Evolutionary conservation across 176 grass and related monocot genomes (phyloP), one percentile per base, ranked within the genome.

Genomic region (Microstegium vimineum): DNA sequence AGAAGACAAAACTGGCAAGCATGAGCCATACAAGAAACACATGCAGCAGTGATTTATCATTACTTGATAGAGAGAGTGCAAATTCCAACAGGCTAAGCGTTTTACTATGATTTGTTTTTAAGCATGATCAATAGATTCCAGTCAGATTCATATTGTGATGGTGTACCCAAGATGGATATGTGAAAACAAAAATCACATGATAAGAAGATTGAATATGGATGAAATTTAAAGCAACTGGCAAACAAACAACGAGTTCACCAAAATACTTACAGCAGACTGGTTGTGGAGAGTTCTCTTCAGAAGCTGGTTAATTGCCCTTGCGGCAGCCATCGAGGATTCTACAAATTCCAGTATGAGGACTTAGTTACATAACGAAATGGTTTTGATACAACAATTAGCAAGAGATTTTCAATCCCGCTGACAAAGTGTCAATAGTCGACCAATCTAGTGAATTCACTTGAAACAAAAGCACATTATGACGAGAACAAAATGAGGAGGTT

Each of bases 231-330:
- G 1, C 28, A 10, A 22, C 16, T 5, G 1, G 8, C 64, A 62
- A 14, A 63, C 0, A 32, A 25, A 77, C 60, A 40, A 20, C 15
- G 11, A 69, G 59, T 66, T 68, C 28, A 31, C 6, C 0, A 31
- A 62, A 45, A 36, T 46, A 82, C 92, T 90, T 94, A 97, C 92
- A 77, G 88, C 35, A 85, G 89, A 52, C n/a, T 89, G 89, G 40
- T 78, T 86, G 14, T 73, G 80, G 59, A 94, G 66, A 77, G 81
- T 74, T 93, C 81, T 94, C 91, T 76, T 87, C 26, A 94, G 73
- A 73, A 97, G 85, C 83, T 90, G 90, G 72, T 79, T 81, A 86
- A 97, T 89, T 49, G 76, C 67, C 66, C 86, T 89, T 66, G 73
- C 65, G 8, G 83, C 83, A 80, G 89, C 92, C 94, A 97, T 94